These are phyloP conservation scores for Metschnikowia chrysomelidarum DNA, from an alignment of 805 yeast genomes.

Conservation along the genomic window DNA sequence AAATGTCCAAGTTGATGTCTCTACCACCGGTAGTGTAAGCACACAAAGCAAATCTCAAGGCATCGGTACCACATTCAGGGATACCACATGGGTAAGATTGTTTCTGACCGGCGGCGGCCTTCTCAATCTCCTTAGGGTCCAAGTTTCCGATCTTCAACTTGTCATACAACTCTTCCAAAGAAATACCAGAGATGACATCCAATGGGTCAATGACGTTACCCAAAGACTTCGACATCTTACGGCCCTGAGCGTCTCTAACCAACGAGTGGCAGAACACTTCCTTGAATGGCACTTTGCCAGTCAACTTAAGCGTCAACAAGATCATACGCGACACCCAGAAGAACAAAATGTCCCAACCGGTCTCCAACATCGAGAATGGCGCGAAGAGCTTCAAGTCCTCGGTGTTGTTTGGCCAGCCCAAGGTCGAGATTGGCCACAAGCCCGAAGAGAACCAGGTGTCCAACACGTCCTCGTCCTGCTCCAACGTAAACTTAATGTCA, in stretches of 20 bases:
- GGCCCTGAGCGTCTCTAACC: conserved; percentile 98
- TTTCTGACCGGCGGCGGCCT: conserved; percentile 85
- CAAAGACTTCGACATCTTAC: conserved; percentile 97
- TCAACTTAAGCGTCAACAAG: conserved; percentile 82
- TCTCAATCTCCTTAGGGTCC: conserved; percentile 83
- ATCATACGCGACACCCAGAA: conserved; percentile 99
- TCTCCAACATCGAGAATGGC: conserved; percentile 93
- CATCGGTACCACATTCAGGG: conserved; percentile 99
- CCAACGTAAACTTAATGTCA: conserved; percentile 64
- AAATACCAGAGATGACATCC: conserved; percentile 88
- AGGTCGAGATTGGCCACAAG: conserved; percentile 94
- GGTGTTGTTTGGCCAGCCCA: conserved; percentile 90
- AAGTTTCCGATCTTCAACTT: conserved; percentile 79
- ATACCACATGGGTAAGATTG: conserved; percentile 93
- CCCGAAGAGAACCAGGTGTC: conserved; percentile 99
- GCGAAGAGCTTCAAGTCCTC: conserved; percentile 72
- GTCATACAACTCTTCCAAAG: conserved; percentile 74
- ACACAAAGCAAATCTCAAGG: conserved; percentile 95
- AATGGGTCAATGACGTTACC: conserved; percentile 97
- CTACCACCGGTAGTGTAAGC: conserved; percentile 99
- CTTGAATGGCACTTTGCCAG: conserved; percentile 88
- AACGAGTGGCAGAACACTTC: conserved; percentile 98
- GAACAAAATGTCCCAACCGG: conserved; percentile 99
- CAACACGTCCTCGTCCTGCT: conserved; percentile 96
- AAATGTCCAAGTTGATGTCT: conserved; percentile 92